Evolutionary conservation across 2,329 filamentous ascomycete genomes (phyloP).

Genomic region (Tolypocladium paradoxum): DNA sequence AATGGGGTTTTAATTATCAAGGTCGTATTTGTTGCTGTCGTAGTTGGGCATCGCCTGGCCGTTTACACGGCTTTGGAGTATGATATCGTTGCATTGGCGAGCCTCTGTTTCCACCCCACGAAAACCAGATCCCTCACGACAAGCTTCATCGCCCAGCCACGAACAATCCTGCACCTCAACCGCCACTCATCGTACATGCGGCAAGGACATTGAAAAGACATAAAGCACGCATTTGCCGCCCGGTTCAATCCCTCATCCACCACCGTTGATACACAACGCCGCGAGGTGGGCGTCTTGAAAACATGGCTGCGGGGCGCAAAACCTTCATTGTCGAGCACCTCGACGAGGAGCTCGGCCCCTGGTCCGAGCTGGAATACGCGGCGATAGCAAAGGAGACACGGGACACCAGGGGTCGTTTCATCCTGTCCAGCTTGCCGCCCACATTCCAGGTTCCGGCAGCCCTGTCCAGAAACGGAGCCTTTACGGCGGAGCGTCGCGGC

Average conservation of each 20-base stretch:
- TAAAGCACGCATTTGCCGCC: not conserved
- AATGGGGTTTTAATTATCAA: too few relatives aligned
- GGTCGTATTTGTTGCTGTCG: not conserved
- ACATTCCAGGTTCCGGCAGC: conserved; percentile 54
- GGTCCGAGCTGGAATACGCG: conserved; percentile 89
- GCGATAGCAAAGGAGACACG: conserved; percentile 76
- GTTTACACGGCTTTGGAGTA: not conserved
- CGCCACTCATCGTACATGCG: not conserved
- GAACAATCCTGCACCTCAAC: not conserved
- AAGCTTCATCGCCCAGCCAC: not conserved
- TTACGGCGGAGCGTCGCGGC: conserved; percentile 62
- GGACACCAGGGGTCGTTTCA: conserved; percentile 56
- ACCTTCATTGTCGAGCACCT: conserved; percentile 95
- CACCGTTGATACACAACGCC: not conserved
- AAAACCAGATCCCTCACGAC: not conserved
- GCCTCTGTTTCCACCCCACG: not conserved
- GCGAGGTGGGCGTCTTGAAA: not conserved
- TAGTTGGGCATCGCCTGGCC: not conserved
- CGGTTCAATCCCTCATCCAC: too few relatives aligned
- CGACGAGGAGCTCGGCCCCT: conserved; percentile 84
- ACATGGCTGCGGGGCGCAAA: conserved; percentile 38
- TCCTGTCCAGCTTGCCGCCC: conserved; percentile 69
- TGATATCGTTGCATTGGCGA: not conserved
- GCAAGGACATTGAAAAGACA: not conserved
- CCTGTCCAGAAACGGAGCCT: conserved; percentile 44